Conservation (phyloP, 495 filamentous ascomycete species). For the Pseudomonodictys pantanalensis region DNA sequence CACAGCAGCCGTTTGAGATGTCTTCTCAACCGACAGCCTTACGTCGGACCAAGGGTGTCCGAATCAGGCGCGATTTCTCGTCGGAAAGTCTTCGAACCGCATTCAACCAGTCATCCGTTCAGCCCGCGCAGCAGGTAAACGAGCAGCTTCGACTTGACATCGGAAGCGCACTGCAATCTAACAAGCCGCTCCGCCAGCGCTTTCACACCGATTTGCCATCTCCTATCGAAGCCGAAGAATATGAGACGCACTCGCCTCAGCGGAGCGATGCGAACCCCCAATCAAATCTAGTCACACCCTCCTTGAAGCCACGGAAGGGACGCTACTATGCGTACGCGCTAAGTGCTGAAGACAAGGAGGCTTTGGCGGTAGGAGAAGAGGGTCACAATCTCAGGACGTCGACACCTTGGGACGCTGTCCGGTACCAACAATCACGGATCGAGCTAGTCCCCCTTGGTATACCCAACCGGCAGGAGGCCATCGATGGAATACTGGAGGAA, state of each 20-base stretch:
- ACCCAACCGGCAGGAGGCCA: not conserved
- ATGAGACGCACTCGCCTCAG: not conserved
- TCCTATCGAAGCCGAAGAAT: no score
- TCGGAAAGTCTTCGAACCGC: no score
- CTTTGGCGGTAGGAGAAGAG: conserved; percentile 1
- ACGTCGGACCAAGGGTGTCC: no score
- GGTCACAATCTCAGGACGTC: conserved; percentile 2
- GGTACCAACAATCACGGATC: not conserved
- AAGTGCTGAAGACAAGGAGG: conserved; percentile 10
- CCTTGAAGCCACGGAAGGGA: not conserved
- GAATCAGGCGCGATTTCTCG: no score
- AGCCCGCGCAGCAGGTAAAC: no score
- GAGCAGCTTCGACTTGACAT: no score
- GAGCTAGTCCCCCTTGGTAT: not conserved
- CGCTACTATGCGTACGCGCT: conserved; percentile 17
- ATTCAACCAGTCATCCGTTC: no score
- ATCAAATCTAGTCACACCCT: not conserved
- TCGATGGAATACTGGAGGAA: not conserved
- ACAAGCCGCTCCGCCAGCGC: no score
- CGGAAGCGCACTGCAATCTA: no score
- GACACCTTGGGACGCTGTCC: not conserved
- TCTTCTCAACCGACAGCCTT: no score
- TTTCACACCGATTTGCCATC: no score
- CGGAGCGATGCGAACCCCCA: not conserved
- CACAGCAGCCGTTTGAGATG: no score